These are phyloP conservation scores for Trichopus zeylanicus DNA, from an alignment of 116 monocot genomes.

Conservation along the genomic window DNA sequence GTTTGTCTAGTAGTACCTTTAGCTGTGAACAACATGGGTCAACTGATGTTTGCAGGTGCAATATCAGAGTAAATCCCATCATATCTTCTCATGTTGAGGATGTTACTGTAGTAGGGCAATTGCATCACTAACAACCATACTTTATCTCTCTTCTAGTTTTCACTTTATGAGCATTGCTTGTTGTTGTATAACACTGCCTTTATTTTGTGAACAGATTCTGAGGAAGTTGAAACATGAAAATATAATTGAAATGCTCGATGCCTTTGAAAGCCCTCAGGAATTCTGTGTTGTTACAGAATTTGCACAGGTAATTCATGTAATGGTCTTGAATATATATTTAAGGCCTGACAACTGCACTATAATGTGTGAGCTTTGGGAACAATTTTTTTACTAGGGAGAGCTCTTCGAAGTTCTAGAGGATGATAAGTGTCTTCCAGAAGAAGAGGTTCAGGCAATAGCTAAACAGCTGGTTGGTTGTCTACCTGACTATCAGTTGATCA, in stretches of 20 bases:
- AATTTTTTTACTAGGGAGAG: conserved; percentile 57
- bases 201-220: conserved; percentile 42
- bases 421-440: conserved; percentile 95
- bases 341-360: too few species aligned
- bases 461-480: conserved; percentile 79
- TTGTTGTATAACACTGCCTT: too few species aligned
- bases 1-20: too few species aligned
- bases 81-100: too few species aligned
- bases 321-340: too few species aligned
- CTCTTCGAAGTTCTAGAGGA: conserved; percentile 96
- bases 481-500: background rate
- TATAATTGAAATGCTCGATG: conserved; percentile 96
- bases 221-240: conserved; percentile 94
- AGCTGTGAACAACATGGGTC: too few species aligned
- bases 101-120: too few species aligned
- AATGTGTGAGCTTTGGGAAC: background rate
- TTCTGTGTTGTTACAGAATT: conserved; percentile 99
- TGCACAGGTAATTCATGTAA: conserved; percentile 99
- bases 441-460: conserved; percentile 94
- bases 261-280: conserved; percentile 91
- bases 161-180: too few species aligned
- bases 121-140: too few species aligned
- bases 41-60: too few species aligned
- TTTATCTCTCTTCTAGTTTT: too few species aligned
- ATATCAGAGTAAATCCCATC: too few species aligned